A percentile compares a stretch with the other conserved stretches of the same genome.
Evolutionary conservation across 345 rosid genomes (phyloP).

Genomic region (Clausena lansium): DNA sequence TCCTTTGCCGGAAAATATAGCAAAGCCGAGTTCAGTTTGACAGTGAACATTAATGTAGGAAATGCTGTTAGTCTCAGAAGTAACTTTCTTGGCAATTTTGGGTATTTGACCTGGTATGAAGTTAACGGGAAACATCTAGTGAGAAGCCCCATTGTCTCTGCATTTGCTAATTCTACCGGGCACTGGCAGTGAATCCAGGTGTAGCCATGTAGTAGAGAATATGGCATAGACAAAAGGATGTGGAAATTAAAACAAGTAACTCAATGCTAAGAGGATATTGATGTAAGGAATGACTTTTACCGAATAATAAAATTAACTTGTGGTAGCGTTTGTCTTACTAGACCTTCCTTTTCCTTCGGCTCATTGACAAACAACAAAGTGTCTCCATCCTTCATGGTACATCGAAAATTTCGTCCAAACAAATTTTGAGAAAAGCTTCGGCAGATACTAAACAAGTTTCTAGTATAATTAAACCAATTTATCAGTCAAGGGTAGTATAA

Average conservation of each 20-base stretch:
- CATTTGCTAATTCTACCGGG: not conserved
- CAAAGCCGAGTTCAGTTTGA: conserved; percentile 36
- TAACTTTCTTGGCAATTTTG: conserved; percentile 44
- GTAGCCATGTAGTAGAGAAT: not conserved
- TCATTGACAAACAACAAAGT: too few species aligned
- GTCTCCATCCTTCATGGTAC: not conserved
- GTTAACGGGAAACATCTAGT: not conserved
- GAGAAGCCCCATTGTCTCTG: not conserved
- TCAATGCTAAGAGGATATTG: not conserved
- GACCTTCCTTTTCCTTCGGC: too few species aligned
- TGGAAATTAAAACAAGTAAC: not conserved
- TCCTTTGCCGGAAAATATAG: conserved; percentile 26
- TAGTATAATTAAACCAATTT: not conserved
- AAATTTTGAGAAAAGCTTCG: not conserved
- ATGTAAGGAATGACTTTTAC: not conserved
- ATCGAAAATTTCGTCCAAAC: not conserved
- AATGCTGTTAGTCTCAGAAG: conserved; percentile 20
- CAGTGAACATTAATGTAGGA: conserved; percentile 30
- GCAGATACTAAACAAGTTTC: not conserved
- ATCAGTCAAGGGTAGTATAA: not conserved
- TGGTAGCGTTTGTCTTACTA: too few species aligned
- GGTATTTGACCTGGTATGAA: conserved; percentile 17
- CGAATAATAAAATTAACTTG: not conserved
- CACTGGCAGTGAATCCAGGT: not conserved
- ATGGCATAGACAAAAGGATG: not conserved